Conservation (phyloP, 225 moss, liverwort and hornwort species). For the Bryum argenteum region DNA sequence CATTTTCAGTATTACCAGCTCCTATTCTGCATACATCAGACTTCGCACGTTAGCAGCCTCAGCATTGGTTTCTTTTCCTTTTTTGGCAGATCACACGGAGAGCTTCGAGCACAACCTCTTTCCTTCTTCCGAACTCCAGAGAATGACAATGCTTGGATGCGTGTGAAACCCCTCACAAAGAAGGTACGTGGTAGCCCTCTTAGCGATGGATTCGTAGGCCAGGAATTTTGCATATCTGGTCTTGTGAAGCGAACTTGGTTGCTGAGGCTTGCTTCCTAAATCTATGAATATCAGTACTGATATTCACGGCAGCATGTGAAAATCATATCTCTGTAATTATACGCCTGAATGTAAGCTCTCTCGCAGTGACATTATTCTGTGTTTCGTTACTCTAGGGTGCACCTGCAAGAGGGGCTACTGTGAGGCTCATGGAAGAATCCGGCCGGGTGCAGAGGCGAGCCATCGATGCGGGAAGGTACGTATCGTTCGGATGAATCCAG, state of each 20-base stretch:
- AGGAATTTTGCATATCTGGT: neutral
- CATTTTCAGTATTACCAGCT: neutral
- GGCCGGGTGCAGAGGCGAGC: slow-evolving; percentile 81
- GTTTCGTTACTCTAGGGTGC: slow-evolving; percentile 59
- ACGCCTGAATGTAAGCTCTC: slow-evolving; percentile 15
- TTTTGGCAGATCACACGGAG: slow-evolving; percentile 76
- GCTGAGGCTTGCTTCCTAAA: neutral
- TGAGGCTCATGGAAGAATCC: slow-evolving; percentile 72
- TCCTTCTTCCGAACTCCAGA: slow-evolving; percentile 69
- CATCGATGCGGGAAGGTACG: slow-evolving; percentile 93
- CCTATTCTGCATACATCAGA: neutral
- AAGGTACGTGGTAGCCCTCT: slow-evolving; percentile 50
- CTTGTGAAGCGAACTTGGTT: neutral
- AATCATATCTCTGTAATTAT: neutral
- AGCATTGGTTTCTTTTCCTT: neutral
- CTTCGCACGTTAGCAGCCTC: neutral
- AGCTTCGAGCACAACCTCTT: slow-evolving; percentile 79
- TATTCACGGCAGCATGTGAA: slow-evolving; percentile 4
- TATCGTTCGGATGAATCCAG: neutral
- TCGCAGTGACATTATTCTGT: slow-evolving; percentile 20
- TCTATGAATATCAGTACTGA: neutral
- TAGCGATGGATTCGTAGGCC: neutral
- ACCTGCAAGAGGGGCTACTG: slow-evolving; percentile 90
- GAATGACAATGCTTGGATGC: slow-evolving; percentile 84
- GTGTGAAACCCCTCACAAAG: slow-evolving; percentile 86